Evolutionary conservation across 495 filamentous ascomycete species (phyloP).

Genomic region (Penicillium steckii): DNA sequence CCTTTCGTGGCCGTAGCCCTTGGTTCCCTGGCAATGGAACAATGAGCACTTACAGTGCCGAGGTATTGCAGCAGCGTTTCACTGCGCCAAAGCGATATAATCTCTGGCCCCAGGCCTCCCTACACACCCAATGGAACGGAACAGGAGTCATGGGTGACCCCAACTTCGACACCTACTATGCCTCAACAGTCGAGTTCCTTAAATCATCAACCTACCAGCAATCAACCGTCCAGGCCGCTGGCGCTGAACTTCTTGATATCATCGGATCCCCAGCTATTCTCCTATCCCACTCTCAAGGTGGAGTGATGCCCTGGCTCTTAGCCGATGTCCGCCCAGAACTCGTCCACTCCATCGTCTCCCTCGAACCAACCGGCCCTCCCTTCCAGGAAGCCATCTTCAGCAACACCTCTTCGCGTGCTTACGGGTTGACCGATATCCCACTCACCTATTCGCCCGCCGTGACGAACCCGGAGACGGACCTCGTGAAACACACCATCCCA

Average conservation of each 20-base stretch:
- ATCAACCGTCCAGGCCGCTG: constrained; percentile 40
- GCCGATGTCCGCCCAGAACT: constrained; percentile 45
- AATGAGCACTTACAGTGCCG: constrained; percentile 28
- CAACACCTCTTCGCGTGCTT: constrained; percentile 27
- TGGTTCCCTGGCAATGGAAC: constrained; percentile 29
- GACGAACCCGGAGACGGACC: constrained; percentile 21
- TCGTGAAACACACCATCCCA: constrained; percentile 26
- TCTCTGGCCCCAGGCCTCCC: constrained; percentile 41
- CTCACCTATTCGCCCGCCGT: constrained; percentile 49
- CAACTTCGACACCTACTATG: constrained; percentile 46
- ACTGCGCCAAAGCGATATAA: constrained; percentile 35
- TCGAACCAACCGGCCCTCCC: constrained; percentile 57
- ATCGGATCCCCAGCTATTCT: constrained; percentile 47
- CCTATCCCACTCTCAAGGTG: constrained; percentile 53
- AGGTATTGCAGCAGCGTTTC: constrained; percentile 37
- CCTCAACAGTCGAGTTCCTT: constrained; percentile 41
- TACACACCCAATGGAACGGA: constrained; percentile 52
- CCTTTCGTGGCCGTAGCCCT: constrained; percentile 42
- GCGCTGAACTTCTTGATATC: constrained; percentile 44
- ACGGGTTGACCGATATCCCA: constrained; percentile 49
- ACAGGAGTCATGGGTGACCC: constrained; percentile 41
- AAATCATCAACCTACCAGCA: constrained; percentile 38
- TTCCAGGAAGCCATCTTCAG: constrained; percentile 37
- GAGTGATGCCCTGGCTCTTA: constrained; percentile 47
- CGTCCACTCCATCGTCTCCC: constrained; percentile 45